These are phyloP conservation scores for Myxozyma neotropica DNA, from an alignment of 805 yeast genomes.

Conservation along the genomic window DNA sequence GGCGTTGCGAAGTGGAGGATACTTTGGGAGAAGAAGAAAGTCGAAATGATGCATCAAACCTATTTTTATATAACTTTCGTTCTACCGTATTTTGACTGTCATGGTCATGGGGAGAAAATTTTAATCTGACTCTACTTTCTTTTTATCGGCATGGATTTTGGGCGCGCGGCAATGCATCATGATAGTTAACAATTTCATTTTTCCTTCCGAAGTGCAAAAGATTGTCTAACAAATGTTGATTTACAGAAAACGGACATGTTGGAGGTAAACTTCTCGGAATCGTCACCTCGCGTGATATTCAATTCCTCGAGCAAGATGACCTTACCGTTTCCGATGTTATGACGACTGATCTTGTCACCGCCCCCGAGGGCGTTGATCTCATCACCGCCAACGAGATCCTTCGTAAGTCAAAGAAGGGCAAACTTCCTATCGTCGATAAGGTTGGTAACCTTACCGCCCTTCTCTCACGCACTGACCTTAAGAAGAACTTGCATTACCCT, in stretches of 20 bases:
- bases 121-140: slow-evolving; percentile 18
- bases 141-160: background rate
- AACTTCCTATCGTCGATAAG: slow-evolving; percentile 87
- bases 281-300: slow-evolving; percentile 94
- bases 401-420: slow-evolving; percentile 94
- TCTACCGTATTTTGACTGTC: slow-evolving; percentile 74
- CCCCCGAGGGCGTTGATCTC: slow-evolving; percentile 77
- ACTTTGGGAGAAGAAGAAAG: background rate
- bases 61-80: slow-evolving; percentile 85
- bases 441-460: slow-evolving; percentile 78
- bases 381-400: slow-evolving; percentile 86
- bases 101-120: slow-evolving; percentile 34
- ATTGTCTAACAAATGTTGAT: slow-evolving; percentile 36
- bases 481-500: slow-evolving; percentile 92
- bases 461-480: slow-evolving; percentile 93
- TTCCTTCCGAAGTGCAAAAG: slow-evolving; percentile 34
- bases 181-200: background rate
- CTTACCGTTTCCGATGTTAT: slow-evolving; percentile 73
- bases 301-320: slow-evolving; percentile 78
- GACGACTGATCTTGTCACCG: slow-evolving; percentile 88
- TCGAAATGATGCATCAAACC: slow-evolving; percentile 37
- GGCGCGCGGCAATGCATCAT: background rate
- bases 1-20: background rate
- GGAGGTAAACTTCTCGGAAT: slow-evolving; percentile 93
- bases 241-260: slow-evolving; percentile 75